Base-by-base conservation (phyloP, 257 asterid genomes). In the Capsicum rhomboideum region DNA sequence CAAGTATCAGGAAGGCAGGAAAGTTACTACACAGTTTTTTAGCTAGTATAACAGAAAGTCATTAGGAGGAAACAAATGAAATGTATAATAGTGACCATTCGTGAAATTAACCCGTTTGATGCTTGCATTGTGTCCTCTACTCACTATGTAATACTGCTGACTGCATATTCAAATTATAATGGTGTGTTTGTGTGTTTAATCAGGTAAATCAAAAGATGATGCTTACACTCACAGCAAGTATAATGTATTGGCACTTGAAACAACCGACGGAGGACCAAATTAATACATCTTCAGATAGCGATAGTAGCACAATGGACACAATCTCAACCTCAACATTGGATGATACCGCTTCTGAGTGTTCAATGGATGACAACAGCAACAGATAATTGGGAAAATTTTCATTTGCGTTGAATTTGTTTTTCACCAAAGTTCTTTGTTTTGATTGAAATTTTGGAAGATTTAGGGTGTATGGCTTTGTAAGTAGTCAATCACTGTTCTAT, bases 301-400 rank as follows among this genome's bases (percentile, higher is more conserved):
- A 89, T 56, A 55, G 68, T 6, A 87, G 90, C 86, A 63, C 85
- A 17, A 28, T 83, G 58, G 91, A 89, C 71, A 80, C 91, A 79
- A 85, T 85, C 78, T 89, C 91, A 80, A 87, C 82, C 55, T 89
- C 88, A 31, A 78, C 91, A 66, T 87, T 86, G 63, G 91, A 87
- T 44, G 99, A 96, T 86, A 91, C 98, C 28, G 95, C 98, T 69
- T 96, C 99, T 13, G 98, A 94, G 85, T 92, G 97, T 84, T 96
- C 99, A 14, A 71, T 87, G 29, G 98, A 94, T 71, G 97, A 92
- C 66, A 86, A 88, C 64, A 84, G 83, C 88, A 90, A 84, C 69
- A 94, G 88, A 82, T 93, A 82, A 87, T 83, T 84, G 85, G 26
- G 61, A 26, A 28, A 26, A 2, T 26, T 75, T 75, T 77, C 42